Evolutionary conservation across 768 basidiomycete genomes (phyloP), one percentile per base, ranked within the genome.

Genomic region (Russula vinacea): DNA sequence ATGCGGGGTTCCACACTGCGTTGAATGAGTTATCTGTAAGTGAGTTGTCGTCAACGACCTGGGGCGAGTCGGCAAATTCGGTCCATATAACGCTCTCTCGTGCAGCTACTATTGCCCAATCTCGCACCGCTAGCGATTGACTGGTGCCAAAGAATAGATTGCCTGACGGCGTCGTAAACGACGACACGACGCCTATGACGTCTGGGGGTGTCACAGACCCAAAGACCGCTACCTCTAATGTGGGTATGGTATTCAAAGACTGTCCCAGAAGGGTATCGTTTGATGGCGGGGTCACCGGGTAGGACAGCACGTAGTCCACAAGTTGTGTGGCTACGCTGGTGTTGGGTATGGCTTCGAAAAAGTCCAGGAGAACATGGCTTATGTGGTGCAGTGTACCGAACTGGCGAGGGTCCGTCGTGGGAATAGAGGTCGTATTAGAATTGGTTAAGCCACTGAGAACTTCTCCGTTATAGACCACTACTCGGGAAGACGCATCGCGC

Each of bases 171-270:
- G 78, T 78, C 10, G 80, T 75, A 63, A 87, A 82, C 9, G 83
- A 79, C 22, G 85, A 82, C 26, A 80, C 73, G 8, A 79, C 78
- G 39, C 75, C 79, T 40, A 68, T 67, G 33, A 85, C 71, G 69
- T 88, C 86, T 3, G 78, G 67, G 19, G 80, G 77, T 16, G 72
- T 69, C 29, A 88, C 71, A 16, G 79, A 75, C 7, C 86, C 87
- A 70, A 88, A 87, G n/a, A 88, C 69, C 1, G 84, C 85, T 4
- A 86, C 83, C 72, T 87, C 86, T 40, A 89, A 69, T 1, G 74
- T 65, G 26, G 85, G 87, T 51, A 88, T 74, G 1, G 74, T 70
- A 13, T 77, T 66, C n/a, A 86, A 68, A 3, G 78, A 75, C 57
- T 74, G 69, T 59, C 74, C 78, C 6, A 84, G 73, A 16, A 73